Evolutionary conservation across 306 rosid genomes (phyloP).

Genomic region (Senna siamea): DNA sequence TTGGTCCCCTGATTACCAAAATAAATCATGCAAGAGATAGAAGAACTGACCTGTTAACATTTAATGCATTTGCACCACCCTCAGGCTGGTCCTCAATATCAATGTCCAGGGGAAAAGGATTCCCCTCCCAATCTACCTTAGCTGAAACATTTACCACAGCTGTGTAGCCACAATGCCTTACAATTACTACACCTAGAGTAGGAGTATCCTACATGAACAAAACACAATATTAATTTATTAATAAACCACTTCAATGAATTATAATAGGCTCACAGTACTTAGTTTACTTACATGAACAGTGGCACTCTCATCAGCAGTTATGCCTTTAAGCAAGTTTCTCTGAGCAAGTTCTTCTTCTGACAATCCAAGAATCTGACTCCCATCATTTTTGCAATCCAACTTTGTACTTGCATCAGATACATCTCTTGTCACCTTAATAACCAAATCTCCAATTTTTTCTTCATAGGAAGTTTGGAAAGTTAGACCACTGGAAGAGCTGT

Average conservation of each 20-base stretch:
- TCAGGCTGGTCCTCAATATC: conserved; percentile 95
- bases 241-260: conserved; percentile 12
- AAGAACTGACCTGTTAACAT: conserved; percentile 78
- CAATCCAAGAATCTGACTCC: conserved; percentile 75
- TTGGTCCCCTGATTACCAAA: conserved; percentile 14
- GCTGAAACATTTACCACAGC: conserved; percentile 84
- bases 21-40: conserved; percentile 12
- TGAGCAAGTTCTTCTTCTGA: conserved; percentile 72
- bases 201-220: conserved; percentile 76
- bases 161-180: conserved; percentile 91
- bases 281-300: conserved; percentile 85
- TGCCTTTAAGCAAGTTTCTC: conserved; percentile 94
- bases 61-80: conserved; percentile 95
- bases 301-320: conserved; percentile 98
- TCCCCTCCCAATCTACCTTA: conserved; percentile 61
- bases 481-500: conserved; percentile 47
- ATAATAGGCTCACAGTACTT: conserved; percentile 14
- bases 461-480: conserved; percentile 50
- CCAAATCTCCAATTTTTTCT: conserved; percentile 76
- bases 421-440: conserved; percentile 77
- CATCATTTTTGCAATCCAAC: conserved; percentile 87
- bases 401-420: conserved; percentile 76
- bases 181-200: conserved; percentile 83
- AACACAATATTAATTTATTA: conserved; percentile 31
- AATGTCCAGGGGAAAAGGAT: conserved; percentile 62